Percentiles rank a stretch among this genome's conserved stretches.
phyloP scores from a whole-genome alignment of 1,284 basidiomycete genomes.

The Ustilago shanxiensis region DNA sequence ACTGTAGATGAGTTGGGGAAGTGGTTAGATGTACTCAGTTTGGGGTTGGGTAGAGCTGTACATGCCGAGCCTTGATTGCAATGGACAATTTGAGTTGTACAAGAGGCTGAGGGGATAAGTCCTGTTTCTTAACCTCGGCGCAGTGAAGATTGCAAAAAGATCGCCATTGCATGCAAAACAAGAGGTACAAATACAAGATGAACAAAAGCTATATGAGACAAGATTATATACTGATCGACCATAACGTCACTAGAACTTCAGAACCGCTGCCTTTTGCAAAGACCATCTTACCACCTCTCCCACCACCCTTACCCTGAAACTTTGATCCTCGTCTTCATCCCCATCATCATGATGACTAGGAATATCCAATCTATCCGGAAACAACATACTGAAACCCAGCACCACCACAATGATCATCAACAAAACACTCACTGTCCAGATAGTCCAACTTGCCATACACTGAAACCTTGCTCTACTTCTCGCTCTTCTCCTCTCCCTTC shows the following conservation, averaged over 20 bases:
- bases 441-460: slow-evolving; percentile 55
- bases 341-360: slow-evolving; percentile 27
- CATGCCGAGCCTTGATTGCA: slow-evolving; percentile 15
- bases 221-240: too few relatives aligned
- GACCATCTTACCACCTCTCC: not conserved
- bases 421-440: slow-evolving; percentile 43
- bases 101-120: too few relatives aligned
- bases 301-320: not conserved
- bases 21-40: slow-evolving; percentile 83
- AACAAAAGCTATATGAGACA: too few relatives aligned
- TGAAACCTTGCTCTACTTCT: slow-evolving; percentile 40
- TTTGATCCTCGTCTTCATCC: slow-evolving; percentile 4
- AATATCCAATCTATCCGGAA: slow-evolving; percentile 31
- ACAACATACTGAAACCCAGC: slow-evolving; percentile 28
- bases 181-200: too few relatives aligned
- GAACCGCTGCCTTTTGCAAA: too few relatives aligned
- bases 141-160: too few relatives aligned
- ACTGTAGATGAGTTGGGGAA: slow-evolving; percentile 83
- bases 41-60: slow-evolving; percentile 70
- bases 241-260: too few relatives aligned
- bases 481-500: slow-evolving; percentile 36
- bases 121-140: too few relatives aligned
- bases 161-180: too few relatives aligned
- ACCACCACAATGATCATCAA: slow-evolving; percentile 30
- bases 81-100: not conserved